Evolutionary conservation across 495 filamentous ascomycete species (phyloP).

Genomic region (Penicillium simplicissimum): DNA sequence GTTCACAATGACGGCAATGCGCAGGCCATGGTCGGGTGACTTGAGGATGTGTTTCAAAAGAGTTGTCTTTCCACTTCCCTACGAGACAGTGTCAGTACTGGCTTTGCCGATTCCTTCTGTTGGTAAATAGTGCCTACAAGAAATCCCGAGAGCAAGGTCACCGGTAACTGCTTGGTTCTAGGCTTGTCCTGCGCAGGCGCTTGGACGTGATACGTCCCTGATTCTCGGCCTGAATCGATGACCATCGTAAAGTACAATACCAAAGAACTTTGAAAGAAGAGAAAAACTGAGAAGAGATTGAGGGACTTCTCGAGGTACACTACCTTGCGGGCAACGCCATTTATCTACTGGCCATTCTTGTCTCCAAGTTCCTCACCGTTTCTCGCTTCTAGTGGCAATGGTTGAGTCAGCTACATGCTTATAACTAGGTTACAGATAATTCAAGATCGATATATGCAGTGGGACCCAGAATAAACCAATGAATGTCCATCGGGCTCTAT

Average conservation of each 20-base stretch:
- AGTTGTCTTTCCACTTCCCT: constrained; percentile 60
- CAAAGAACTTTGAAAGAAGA: too few relatives aligned
- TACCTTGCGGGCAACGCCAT: constrained; percentile 23
- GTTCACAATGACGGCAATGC: constrained; percentile 60
- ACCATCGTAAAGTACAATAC: too few relatives aligned
- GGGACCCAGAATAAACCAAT: constrained; percentile 13
- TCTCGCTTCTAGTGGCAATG: constrained; percentile 2
- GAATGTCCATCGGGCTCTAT: neutral
- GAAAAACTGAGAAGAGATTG: too few relatives aligned
- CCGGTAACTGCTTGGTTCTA: constrained; percentile 38
- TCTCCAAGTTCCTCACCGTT: constrained; percentile 34
- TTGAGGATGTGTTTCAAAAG: constrained; percentile 57
- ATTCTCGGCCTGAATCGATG: constrained; percentile 35
- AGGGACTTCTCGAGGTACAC: neutral
- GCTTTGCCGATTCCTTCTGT: neutral
- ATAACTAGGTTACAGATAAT: constrained; percentile 15
- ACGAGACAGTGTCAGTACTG: neutral
- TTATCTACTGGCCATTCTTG: constrained; percentile 16
- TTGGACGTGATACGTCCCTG: constrained; percentile 22
- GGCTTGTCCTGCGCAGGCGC: constrained; percentile 3
- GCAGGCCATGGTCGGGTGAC: constrained; percentile 52
- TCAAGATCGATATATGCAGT: constrained; percentile 18
- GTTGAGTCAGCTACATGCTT: constrained; percentile 5
- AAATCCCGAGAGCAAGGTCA: constrained; percentile 51
- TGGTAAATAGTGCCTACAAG: constrained; percentile 29